A percentile compares a stretch with the other conserved stretches of the same genome.
These are phyloP conservation scores for Tetrahymena malaccensis DNA, from an alignment of 73 alveolate species.

Conservation along the genomic window DNA sequence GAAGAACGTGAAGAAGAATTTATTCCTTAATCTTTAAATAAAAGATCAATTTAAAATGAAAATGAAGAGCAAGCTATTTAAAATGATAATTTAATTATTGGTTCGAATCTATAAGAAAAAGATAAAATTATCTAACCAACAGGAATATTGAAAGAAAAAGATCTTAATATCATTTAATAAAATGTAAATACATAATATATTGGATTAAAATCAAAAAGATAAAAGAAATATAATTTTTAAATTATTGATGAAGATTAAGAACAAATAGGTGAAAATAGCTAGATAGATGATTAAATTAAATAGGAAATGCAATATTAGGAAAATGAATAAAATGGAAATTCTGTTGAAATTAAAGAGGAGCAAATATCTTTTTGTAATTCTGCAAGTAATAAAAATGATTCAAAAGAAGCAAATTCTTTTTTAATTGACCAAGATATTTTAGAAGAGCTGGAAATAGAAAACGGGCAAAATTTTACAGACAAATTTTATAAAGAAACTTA, in stretches of 20 bases:
- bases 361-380: not conserved
- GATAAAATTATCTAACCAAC: no score
- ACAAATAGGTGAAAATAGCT: not conserved
- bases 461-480: not conserved
- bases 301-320: not conserved
- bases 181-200: no score
- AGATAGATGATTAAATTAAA: not conserved
- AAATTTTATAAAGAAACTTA: not conserved
- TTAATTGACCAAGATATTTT: no score
- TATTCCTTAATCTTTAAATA: not conserved
- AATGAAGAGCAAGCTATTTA: not conserved
- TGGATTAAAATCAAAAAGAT: not conserved
- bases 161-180: not conserved
- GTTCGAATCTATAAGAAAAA: not conserved
- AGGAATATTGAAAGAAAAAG: not conserved
- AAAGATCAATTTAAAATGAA: not conserved
- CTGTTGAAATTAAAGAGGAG: not conserved
- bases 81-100: no score
- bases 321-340: not conserved
- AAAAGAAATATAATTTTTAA: not conserved
- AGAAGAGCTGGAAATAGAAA: not conserved
- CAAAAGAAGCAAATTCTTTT: no score
- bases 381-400: not conserved
- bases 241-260: not conserved
- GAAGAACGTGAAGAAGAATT: not conserved